A percentile compares a stretch with the other conserved stretches of the same genome.
Evolutionary conservation across 2,329 filamentous ascomycete genomes (phyloP).

Genomic region (Arthrobotrys megalospora): DNA sequence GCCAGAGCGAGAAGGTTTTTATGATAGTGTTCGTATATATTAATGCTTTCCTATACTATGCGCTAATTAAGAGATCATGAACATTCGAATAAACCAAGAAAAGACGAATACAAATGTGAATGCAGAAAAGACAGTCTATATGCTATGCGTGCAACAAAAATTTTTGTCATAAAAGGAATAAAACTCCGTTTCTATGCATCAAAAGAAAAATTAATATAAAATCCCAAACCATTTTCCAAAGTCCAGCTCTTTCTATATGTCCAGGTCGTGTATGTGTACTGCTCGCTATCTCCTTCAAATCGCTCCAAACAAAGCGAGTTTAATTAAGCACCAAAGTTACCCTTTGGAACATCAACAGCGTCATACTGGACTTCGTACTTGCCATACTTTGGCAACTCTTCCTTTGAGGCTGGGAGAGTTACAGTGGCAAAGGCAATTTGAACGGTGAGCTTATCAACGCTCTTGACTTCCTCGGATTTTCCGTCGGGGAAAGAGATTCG

Average conservation of each 20-base stretch:
- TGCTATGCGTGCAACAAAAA: background rate
- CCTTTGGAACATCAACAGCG: constrained; percentile 54
- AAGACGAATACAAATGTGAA: background rate
- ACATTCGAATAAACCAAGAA: background rate
- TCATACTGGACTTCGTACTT: constrained; percentile 65
- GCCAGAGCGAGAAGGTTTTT: background rate
- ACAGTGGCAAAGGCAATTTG: constrained; percentile 65
- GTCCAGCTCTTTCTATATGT: constrained; percentile 8
- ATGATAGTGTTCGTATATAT: background rate
- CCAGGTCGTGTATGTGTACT: background rate
- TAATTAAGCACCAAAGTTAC: constrained; percentile 20
- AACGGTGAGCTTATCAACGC: constrained; percentile 64
- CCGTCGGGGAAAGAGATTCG: constrained; percentile 62
- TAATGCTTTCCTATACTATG: background rate
- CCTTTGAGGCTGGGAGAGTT: constrained; percentile 59
- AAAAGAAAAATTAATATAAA: background rate
- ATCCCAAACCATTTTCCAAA: constrained; percentile 14
- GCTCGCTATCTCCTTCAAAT: too few species aligned
- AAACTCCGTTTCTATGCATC: constrained; percentile 17
- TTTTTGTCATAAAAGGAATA: background rate
- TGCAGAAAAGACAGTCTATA: constrained; percentile 11
- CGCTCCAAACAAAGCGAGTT: too few species aligned
- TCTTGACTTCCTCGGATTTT: constrained; percentile 60
- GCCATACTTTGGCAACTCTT: constrained; percentile 63
- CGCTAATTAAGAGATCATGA: background rate